Evolutionary conservation across 345 rosid species (phyloP).

Genomic region (Passiflora organensis): DNA sequence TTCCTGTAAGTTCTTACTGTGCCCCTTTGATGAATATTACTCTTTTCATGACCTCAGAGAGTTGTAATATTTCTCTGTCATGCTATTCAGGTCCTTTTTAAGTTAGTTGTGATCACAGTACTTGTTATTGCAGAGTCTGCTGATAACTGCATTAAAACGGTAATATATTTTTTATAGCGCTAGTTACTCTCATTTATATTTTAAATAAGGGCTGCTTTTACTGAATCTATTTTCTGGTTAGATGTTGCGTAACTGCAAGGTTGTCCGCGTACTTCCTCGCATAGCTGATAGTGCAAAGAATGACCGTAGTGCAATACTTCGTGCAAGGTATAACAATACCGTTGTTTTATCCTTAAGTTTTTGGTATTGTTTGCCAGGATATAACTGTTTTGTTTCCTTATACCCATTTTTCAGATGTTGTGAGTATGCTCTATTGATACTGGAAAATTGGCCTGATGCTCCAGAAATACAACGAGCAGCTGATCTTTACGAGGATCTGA

Average conservation of each 20-base stretch:
- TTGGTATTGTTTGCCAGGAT: constrained; percentile 6
- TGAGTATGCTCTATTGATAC: constrained; percentile 88
- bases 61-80: constrained; percentile 27
- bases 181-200: not conserved
- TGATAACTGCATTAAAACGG: constrained; percentile 97
- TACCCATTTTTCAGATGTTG: constrained; percentile 60
- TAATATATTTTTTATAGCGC: constrained; percentile 19
- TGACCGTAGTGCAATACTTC: constrained; percentile 82
- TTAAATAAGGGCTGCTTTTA: constrained; percentile 11
- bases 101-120: constrained; percentile 99
- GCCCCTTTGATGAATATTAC: constrained; percentile 2
- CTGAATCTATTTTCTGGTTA: constrained; percentile 27
- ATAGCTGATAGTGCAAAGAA: constrained; percentile 86
- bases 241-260: constrained; percentile 98
- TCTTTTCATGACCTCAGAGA: constrained; percentile 16
- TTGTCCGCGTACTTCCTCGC: constrained; percentile 86
- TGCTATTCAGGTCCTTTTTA: constrained; percentile 94
- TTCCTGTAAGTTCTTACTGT: constrained; percentile 62
- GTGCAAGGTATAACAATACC: constrained; percentile 61
- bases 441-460: constrained; percentile 98
- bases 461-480: constrained; percentile 92
- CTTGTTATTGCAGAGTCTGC: constrained; percentile 99
- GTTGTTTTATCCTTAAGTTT: constrained; percentile 15
- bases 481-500: constrained; percentile 83
- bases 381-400: not conserved